Percentiles rank a stretch among this genome's conserved stretches.
Evolutionary conservation across 768 basidiomycete genomes (phyloP).

Genomic region (Mycena haematopus): DNA sequence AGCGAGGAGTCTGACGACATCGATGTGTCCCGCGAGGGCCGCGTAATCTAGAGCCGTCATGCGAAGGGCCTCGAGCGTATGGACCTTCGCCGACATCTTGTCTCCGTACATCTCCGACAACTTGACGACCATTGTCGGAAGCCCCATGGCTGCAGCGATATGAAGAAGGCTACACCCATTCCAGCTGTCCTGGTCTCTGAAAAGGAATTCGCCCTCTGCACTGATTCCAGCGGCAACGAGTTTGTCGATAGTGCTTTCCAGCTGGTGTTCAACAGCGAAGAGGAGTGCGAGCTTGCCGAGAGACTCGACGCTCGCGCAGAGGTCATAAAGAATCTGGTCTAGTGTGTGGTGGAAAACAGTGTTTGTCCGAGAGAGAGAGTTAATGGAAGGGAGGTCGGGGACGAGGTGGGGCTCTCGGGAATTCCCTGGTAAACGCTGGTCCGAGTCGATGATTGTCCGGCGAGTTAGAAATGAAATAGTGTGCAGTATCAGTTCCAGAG

Average conservation of each 20-base stretch:
- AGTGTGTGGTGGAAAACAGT: neutral
- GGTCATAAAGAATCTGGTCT: neutral
- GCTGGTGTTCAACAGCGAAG: slow-evolving; percentile 1
- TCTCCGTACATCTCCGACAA: neutral
- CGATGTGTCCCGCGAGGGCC: neutral
- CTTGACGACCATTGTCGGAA: neutral
- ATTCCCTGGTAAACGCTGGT: neutral
- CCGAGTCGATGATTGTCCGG: neutral
- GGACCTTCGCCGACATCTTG: neutral
- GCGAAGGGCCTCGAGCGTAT: neutral
- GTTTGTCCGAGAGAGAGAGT: neutral
- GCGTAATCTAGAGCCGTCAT: neutral
- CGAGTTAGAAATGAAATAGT: neutral
- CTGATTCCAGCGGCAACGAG: neutral
- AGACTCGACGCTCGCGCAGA: neutral
- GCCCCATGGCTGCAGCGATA: neutral
- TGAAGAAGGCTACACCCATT: neutral
- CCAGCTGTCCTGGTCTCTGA: neutral
- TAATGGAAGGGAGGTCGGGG: neutral
- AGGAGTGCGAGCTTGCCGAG: slow-evolving; percentile 5
- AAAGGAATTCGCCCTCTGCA: neutral
- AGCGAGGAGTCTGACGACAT: neutral
- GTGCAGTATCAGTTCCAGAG: neutral
- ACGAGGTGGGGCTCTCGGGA: neutral
- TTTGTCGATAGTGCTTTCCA: slow-evolving; percentile 4